Evolutionary conservation across 164 flowering plant genomes (phyloP).

Genomic region (Vitis amurensis): DNA sequence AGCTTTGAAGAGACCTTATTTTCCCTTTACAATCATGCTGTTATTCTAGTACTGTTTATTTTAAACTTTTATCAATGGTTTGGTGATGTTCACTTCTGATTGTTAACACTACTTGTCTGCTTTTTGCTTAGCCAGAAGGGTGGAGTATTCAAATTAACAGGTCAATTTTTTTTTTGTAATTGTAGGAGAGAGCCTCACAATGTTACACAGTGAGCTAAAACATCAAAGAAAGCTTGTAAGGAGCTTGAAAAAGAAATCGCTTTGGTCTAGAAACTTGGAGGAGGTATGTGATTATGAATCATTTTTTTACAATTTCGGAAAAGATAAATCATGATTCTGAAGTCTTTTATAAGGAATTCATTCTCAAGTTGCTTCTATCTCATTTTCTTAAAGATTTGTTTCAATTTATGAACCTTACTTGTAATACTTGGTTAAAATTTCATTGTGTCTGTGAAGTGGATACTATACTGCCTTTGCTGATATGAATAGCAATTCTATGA

Average conservation of each 20-base stretch:
- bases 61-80: not conserved
- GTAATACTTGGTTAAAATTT: not conserved
- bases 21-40: no score
- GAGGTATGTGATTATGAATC: conserved; percentile 43
- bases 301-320: not conserved
- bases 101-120: not conserved
- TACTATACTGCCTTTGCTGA: not conserved
- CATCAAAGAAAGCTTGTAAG: conserved; percentile 70
- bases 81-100: not conserved
- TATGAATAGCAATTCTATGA: not conserved
- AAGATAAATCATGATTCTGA: conserved; percentile 1
- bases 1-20: no score
- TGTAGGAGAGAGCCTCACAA: conserved; percentile 60
- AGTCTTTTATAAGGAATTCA: not conserved
- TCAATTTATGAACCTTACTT: not conserved
- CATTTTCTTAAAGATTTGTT: not conserved
- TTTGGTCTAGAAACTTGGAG: conserved; percentile 73
- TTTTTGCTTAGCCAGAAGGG: not conserved
- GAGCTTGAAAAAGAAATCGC: conserved; percentile 74
- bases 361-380: not conserved
- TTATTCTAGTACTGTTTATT: no score
- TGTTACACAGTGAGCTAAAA: conserved; percentile 63
- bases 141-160: conserved; percentile 4
- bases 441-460: not conserved
- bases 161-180: conserved; percentile 17